A percentile compares a stretch with the other conserved stretches of the same genome.
phyloP scores from a whole-genome alignment of 495 filamentous ascomycete genomes.

The Penicillium bovifimosum region DNA sequence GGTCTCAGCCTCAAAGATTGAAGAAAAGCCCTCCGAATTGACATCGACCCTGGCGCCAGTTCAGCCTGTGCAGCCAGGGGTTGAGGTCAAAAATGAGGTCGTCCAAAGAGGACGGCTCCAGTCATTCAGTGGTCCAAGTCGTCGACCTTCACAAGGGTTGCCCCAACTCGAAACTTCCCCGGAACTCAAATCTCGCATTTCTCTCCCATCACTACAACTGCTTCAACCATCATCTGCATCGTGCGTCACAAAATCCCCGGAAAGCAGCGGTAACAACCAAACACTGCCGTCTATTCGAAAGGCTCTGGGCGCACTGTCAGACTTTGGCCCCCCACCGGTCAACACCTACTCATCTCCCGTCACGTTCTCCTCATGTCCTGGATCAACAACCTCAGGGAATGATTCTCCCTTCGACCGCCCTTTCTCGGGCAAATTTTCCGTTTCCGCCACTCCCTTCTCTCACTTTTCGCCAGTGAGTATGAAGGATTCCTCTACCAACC shows the following conservation, averaged over 20 bases:
- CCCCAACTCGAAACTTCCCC: constrained; percentile 2
- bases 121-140: background rate
- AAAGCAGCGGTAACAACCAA: constrained; percentile 26
- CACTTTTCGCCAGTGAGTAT: constrained; percentile 37
- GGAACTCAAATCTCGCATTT: constrained; percentile 4
- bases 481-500: constrained; percentile 34
- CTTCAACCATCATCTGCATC: constrained; percentile 15
- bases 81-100: background rate
- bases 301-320: constrained; percentile 29
- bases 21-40: background rate
- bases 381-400: constrained; percentile 29
- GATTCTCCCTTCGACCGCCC: constrained; percentile 33
- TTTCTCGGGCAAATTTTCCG: constrained; percentile 21
- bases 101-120: background rate
- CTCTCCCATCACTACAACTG: constrained; percentile 12
- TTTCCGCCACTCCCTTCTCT: constrained; percentile 36
- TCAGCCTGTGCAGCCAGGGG: background rate
- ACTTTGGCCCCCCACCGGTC: constrained; percentile 11
- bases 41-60: background rate
- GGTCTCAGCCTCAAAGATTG: background rate
- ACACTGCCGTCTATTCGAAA: constrained; percentile 42
- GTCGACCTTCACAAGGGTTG: background rate
- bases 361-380: constrained; percentile 15
- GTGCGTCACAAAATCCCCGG: constrained; percentile 32
- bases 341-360: constrained; percentile 23